Conservation (phyloP, 2,329 filamentous ascomycete genomes). For the Hypoxylon sp. region DNA sequence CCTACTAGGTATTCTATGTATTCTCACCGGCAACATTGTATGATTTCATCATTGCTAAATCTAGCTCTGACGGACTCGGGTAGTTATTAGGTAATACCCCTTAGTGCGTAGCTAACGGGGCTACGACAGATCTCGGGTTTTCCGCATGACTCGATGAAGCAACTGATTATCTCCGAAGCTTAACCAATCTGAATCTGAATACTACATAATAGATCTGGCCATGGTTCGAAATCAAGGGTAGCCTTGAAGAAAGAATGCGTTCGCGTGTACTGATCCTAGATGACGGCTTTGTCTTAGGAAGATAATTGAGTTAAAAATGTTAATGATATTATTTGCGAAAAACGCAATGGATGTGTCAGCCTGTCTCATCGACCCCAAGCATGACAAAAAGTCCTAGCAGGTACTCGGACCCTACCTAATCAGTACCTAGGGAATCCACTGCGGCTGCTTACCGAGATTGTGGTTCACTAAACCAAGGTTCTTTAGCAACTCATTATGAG, state of each 20-base stretch:
- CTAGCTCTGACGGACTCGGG: not conserved
- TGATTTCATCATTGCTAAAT: not conserved
- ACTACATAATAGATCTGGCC: not conserved
- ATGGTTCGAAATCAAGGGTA: not conserved
- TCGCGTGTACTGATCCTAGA: not conserved
- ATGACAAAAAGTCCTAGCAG: not conserved
- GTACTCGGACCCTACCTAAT: not conserved
- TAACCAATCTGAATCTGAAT: not conserved
- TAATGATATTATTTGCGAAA: not conserved
- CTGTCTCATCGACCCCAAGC: not conserved
- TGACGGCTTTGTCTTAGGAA: not conserved
- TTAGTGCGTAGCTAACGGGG: not conserved
- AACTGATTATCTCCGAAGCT: conserved; percentile 16
- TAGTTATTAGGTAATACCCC: not conserved
- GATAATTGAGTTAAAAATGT: not conserved
- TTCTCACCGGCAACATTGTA: conserved; percentile 1
- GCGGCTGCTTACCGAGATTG: conserved; percentile 12
- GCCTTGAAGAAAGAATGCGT: not conserved
- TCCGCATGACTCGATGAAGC: conserved; percentile 7
- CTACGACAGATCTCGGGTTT: conserved; percentile 7
- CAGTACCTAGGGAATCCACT: not conserved
- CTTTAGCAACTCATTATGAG: conserved; percentile 11
- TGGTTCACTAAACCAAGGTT: conserved; percentile 1
- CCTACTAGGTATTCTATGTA: not conserved
- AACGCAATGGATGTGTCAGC: not conserved